Evolutionary conservation across 2,329 filamentous ascomycete species (phyloP).

Genomic region (Botrytis sinoallii): DNA sequence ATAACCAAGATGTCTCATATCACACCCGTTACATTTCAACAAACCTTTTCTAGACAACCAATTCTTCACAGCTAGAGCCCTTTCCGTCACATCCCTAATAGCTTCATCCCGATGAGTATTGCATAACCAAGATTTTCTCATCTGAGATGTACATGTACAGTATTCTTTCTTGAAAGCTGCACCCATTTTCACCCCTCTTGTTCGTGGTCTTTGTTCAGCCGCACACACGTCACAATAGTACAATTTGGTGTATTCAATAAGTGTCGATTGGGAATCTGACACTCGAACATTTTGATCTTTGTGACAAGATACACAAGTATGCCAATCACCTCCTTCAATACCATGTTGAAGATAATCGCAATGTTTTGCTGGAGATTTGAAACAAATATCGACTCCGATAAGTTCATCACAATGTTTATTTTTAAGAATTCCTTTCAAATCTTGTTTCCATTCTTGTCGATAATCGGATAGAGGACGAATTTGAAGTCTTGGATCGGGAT

Average conservation of each 20-base stretch:
- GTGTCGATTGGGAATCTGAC: background rate
- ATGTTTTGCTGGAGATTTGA: background rate
- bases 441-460: background rate
- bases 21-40: conserved; percentile 1
- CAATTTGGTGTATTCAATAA: background rate
- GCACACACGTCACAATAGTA: conserved; percentile 6
- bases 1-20: background rate
- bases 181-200: background rate
- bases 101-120: background rate
- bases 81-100: background rate
- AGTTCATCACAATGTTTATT: conserved; percentile 5
- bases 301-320: background rate
- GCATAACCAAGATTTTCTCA: conserved; percentile 14
- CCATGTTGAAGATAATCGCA: conserved; percentile 7
- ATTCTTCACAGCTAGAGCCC: background rate
- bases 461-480: background rate
- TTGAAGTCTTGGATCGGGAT: background rate
- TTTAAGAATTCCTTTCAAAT: background rate
- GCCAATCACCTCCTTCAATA: background rate
- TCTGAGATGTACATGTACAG: conserved; percentile 4
- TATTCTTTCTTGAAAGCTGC: background rate
- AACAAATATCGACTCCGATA: background rate
- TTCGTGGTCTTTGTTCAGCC: background rate
- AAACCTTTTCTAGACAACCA: background rate
- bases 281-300: background rate